These are phyloP conservation scores for Leccinellum luteum DNA, from an alignment of 768 basidiomycete species.

Conservation along the genomic window DNA sequence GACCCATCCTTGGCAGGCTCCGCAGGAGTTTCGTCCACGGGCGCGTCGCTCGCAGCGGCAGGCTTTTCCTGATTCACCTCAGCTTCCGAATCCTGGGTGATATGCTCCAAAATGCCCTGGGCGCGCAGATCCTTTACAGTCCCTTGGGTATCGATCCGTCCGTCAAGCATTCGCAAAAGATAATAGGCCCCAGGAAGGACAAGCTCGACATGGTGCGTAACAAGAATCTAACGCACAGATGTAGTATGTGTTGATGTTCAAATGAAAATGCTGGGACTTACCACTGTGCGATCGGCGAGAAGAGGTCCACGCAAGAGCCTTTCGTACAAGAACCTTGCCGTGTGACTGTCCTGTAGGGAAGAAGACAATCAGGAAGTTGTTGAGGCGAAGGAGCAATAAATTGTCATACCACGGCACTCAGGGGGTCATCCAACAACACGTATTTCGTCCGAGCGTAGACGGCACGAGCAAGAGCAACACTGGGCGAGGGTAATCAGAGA, in stretches of 20 bases:
- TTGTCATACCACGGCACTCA: slow-evolving; percentile 72
- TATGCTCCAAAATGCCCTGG: slow-evolving; percentile 58
- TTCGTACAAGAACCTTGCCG: slow-evolving; percentile 60
- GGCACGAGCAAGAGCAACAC: slow-evolving; percentile 80
- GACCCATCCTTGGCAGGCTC: slow-evolving; percentile 1
- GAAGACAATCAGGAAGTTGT: background rate
- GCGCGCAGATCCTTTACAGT: slow-evolving; percentile 60
- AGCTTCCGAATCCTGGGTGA: slow-evolving; percentile 52
- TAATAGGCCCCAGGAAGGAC: slow-evolving; percentile 73
- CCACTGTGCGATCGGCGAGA: slow-evolving; percentile 64
- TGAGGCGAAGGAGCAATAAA: background rate
- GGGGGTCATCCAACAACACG: slow-evolving; percentile 76
- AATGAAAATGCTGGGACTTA: slow-evolving; percentile 26
- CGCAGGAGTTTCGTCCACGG: slow-evolving; percentile 3
- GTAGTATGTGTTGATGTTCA: background rate
- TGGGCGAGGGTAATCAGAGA: slow-evolving; percentile 22
- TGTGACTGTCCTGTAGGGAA: slow-evolving; percentile 58
- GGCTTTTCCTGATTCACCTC: slow-evolving; percentile 46
- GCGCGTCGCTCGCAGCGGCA: slow-evolving; percentile 11
- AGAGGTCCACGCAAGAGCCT: slow-evolving; percentile 66
- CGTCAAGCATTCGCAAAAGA: slow-evolving; percentile 76
- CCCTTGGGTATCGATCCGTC: slow-evolving; percentile 75
- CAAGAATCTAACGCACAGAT: slow-evolving; percentile 46
- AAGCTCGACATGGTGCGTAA: slow-evolving; percentile 84
- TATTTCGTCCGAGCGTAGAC: slow-evolving; percentile 71